Percentiles rank a stretch among this genome's conserved stretches.
Conservation (phyloP, 371 early-diverging fungal genomes). For the Coemansia sp. region DNA sequence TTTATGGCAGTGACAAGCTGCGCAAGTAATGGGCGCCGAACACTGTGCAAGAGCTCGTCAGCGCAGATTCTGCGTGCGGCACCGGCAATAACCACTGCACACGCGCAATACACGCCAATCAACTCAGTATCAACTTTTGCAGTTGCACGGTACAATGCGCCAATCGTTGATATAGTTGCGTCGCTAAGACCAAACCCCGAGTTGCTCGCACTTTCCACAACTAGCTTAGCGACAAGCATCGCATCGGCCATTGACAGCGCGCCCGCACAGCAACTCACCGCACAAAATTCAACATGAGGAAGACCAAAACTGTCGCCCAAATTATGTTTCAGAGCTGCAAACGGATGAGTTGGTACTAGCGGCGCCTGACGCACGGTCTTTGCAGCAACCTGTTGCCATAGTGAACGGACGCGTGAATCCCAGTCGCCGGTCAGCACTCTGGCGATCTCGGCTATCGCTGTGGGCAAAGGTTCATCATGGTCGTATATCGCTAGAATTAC, state of each 20-base stretch:
- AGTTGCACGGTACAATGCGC: neutral
- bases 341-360: neutral
- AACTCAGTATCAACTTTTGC: neutral
- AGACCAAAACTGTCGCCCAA: conserved; percentile 1
- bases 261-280: neutral
- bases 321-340: neutral
- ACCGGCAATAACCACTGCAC: conserved; percentile 6
- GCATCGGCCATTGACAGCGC: conserved; percentile 22
- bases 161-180: neutral
- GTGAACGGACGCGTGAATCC: conserved; percentile 10
- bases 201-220: neutral
- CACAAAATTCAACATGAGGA: neutral
- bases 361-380: neutral
- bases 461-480: neutral
- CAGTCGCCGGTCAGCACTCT: conserved; percentile 15
- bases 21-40: neutral
- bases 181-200: conserved; percentile 6
- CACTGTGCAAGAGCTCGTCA: neutral
- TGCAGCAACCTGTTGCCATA: conserved; percentile 12
- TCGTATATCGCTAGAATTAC: neutral
- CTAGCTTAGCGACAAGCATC: conserved; percentile 12
- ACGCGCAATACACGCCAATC: neutral
- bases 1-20: conserved; percentile 9
- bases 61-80: conserved; percentile 13
- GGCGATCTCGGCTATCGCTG: neutral